Conservation (phyloP, 345 rosid species). For the Moringa oleifera region DNA sequence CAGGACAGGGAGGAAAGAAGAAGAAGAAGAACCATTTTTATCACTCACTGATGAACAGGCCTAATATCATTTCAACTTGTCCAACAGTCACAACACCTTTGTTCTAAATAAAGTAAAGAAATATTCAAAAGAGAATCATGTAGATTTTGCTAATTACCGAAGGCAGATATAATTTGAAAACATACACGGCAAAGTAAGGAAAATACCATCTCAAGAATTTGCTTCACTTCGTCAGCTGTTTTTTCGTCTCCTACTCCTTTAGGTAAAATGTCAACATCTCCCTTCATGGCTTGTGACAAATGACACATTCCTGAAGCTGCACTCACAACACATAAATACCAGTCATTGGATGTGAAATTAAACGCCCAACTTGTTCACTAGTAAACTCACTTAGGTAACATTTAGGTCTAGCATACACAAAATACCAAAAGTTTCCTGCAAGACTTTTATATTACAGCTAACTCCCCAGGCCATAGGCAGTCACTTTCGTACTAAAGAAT, state of each 20-base stretch:
- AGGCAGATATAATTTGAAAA: neutral
- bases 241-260: constrained; percentile 57
- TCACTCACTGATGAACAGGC: too few relatives aligned
- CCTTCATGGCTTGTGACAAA: constrained; percentile 56
- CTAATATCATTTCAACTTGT: neutral
- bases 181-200: neutral
- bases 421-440: neutral
- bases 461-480: too few relatives aligned
- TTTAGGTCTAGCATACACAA: neutral
- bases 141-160: neutral
- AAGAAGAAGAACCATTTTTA: neutral
- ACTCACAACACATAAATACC: neutral
- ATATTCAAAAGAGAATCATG: neutral
- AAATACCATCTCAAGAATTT: constrained; percentile 67
- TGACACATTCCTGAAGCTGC: constrained; percentile 52
- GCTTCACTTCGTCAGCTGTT: constrained; percentile 64
- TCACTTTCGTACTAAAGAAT: too few relatives aligned
- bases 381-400: neutral
- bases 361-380: neutral
- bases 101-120: neutral
- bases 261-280: constrained; percentile 49
- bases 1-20: neutral
- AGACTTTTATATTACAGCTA: too few relatives aligned
- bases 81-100: neutral
- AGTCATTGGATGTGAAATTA: constrained; percentile 6